These are phyloP conservation scores for Rugonectria rugulosa DNA, from an alignment of 2,329 filamentous ascomycete species.

Conservation along the genomic window DNA sequence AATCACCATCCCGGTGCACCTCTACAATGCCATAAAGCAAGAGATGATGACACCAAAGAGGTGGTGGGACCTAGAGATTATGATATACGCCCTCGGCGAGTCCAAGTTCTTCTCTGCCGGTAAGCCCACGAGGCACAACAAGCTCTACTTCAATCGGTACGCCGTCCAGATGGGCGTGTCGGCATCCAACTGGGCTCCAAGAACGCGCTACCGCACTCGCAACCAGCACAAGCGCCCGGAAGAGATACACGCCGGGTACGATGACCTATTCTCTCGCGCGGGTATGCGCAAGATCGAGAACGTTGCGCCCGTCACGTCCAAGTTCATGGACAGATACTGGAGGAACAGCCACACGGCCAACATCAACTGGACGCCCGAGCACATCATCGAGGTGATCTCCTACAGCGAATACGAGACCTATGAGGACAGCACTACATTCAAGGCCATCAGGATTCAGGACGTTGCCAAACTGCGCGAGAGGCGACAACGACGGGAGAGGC, in stretches of 20 bases:
- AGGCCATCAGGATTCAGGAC: slow-evolving; percentile 23
- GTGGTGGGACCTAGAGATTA: slow-evolving; percentile 53
- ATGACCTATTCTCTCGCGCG: too few species aligned
- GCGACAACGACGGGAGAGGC: neutral
- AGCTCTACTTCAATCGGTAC: slow-evolving; percentile 49
- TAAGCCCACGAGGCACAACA: slow-evolving; percentile 38
- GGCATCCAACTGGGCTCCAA: slow-evolving; percentile 21
- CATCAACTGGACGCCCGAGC: slow-evolving; percentile 43
- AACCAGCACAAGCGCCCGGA: neutral
- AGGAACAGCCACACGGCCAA: slow-evolving; percentile 16
- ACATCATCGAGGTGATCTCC: slow-evolving; percentile 46
- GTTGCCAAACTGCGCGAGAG: neutral
- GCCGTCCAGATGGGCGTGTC: slow-evolving; percentile 49
- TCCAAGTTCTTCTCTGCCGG: slow-evolving; percentile 48
- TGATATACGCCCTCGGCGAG: slow-evolving; percentile 37
- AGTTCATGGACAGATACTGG: slow-evolving; percentile 48
- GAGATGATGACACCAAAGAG: slow-evolving; percentile 36
- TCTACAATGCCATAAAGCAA: slow-evolving; percentile 50
- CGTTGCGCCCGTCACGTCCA: slow-evolving; percentile 42
- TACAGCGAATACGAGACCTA: slow-evolving; percentile 36
- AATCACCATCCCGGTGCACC: slow-evolving; percentile 46
- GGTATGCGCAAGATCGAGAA: slow-evolving; percentile 40
- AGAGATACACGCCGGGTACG: slow-evolving; percentile 35
- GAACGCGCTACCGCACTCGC: too few species aligned
- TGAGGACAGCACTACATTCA: slow-evolving; percentile 22